Percentiles rank a stretch among this genome's conserved stretches.
Evolutionary conservation across 2,329 filamentous ascomycete species (phyloP).

Genomic region (Aulographum hederae): DNA sequence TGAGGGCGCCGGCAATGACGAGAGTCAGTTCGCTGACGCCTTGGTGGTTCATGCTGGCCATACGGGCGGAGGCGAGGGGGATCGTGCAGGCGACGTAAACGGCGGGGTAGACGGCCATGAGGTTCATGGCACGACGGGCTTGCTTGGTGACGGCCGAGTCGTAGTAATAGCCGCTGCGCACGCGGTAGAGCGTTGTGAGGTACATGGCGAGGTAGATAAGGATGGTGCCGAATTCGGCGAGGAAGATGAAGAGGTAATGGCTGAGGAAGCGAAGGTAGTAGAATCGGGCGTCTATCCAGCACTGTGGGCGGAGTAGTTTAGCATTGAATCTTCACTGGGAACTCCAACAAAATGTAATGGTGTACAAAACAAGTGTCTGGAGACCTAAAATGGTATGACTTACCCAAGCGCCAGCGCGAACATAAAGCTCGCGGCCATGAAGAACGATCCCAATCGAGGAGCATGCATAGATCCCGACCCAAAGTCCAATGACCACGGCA

Average conservation of each 20-base stretch:
- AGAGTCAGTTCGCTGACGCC: conserved; percentile 17
- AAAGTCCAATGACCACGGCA: conserved; percentile 27
- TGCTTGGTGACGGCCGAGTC: conserved; percentile 14
- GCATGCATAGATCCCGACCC: conserved; percentile 41
- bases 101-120: conserved; percentile 48
- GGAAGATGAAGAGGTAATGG: conserved; percentile 49
- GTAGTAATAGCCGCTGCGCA: conserved; percentile 17
- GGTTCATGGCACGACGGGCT: conserved; percentile 27
- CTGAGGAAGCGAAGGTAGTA: conserved; percentile 37
- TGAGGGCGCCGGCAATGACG: conserved; percentile 34
- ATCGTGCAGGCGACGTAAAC: conserved; percentile 54
- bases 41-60: conserved; percentile 40
- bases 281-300: conserved; percentile 42
- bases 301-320: conserved; percentile 18
- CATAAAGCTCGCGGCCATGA: conserved; percentile 32
- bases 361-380: too few relatives aligned
- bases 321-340: neutral
- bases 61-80: conserved; percentile 45
- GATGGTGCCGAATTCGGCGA: conserved; percentile 32
- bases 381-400: conserved; percentile 5
- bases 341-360: neutral
- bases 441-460: conserved; percentile 32
- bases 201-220: conserved; percentile 29
- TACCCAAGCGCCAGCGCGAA: conserved; percentile 45
- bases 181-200: conserved; percentile 18